A percentile compares a stretch with the other conserved stretches of the same genome.
phyloP scores from a whole-genome alignment of 441 rosid species.

The Corymbia citriodora region DNA sequence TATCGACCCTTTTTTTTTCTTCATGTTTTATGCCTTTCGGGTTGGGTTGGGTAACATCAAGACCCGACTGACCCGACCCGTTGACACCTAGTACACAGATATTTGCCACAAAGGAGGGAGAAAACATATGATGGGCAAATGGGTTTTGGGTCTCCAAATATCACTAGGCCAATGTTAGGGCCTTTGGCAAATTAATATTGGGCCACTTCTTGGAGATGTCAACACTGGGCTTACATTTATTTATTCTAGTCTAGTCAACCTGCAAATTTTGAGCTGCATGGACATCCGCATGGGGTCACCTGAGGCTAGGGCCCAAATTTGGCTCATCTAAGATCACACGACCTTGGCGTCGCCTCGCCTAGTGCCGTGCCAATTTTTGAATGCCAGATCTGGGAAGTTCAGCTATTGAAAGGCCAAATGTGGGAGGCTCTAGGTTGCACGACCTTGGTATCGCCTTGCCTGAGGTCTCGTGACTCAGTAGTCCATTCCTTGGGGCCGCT shows the following conservation, averaged over 20 bases:
- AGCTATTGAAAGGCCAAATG: neutral
- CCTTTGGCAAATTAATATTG: neutral
- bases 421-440: neutral
- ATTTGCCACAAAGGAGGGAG: accelerated
- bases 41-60: too few relatives aligned
- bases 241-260: too few relatives aligned
- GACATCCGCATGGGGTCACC: accelerated
- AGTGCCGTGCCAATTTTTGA: too few relatives aligned
- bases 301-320: neutral
- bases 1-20: too few relatives aligned
- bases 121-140: accelerated
- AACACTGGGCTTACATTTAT: too few relatives aligned
- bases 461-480: accelerated
- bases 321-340: too few relatives aligned
- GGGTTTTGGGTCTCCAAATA: accelerated
- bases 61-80: too few relatives aligned
- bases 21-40: too few relatives aligned
- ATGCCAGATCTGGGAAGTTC: too few relatives aligned
- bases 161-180: neutral
- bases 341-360: accelerated
- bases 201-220: accelerated
- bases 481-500: neutral
- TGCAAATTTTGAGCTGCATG: neutral
- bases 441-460: neutral
- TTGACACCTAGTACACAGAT: neutral